Evolutionary conservation across 768 basidiomycete genomes (phyloP), one percentile per base, ranked within the genome.

Genomic region (Fomitopsis pulvina): DNA sequence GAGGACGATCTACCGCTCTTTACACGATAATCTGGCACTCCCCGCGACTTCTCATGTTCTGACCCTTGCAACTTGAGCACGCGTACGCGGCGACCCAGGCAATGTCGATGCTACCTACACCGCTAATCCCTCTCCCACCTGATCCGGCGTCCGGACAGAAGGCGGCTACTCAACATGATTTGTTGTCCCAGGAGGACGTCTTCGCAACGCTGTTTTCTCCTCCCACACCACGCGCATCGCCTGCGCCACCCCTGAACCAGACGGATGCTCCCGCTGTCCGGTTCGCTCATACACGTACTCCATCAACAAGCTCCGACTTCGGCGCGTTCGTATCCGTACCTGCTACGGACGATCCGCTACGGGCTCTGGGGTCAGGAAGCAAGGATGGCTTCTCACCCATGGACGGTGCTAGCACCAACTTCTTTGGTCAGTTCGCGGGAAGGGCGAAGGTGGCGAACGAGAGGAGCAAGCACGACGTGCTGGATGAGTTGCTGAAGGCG

Each of bases 401-500:
- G 3, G 52, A 60, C 30, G 57, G 50, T 27, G 63, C 75, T 12
- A 38, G 47, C 25, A 18, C 7, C 4, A 66, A 61, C 28, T 87
- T 85, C 63, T 84, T 86, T 59, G 80, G 79, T 50, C 68, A 70
- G 41, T 83, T 87, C 49, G 74, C 75, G 2, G 69, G 77, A 43
- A 73, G 72, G 28, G 83, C 85, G 10, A 81, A 73, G 58, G 66
- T 66, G 0, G 75, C 80, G 9, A 71, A 76, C 0, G 77, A 79
- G 45, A 70, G 68, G 32, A 80, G 73, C 44, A 70, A 77, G 52
- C 72, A 72, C 48, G 71, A 66, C 21, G 67, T 87, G 4, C 67
- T 88, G 43, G 77, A 83, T 40, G 85, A 89, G 60, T 63, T 88
- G 29, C 60, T 87, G 30, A 57, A 73, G 51, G 78, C 84, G 52